phyloP scores from a whole-genome alignment of 169 alveolate species.

The Eimeria sp. region DNA sequence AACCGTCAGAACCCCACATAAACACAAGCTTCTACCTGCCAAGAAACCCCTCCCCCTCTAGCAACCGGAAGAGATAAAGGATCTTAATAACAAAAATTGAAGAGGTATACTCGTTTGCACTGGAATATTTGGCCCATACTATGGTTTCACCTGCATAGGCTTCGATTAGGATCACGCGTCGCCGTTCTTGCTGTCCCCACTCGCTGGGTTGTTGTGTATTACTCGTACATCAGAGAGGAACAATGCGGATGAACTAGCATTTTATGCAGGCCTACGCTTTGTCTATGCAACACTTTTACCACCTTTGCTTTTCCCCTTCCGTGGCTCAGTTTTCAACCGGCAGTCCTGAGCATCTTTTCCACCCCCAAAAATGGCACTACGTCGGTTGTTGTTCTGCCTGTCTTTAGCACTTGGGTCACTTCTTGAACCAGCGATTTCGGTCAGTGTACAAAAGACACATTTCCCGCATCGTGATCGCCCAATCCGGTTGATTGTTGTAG shows the following conservation, averaged over 20 bases:
- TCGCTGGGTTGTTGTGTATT: no score
- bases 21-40: not conserved
- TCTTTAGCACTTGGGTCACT: not conserved
- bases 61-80: not conserved
- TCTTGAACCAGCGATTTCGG: not conserved
- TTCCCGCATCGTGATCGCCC: conserved; percentile 12
- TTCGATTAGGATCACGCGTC: not conserved
- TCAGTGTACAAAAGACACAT: not conserved
- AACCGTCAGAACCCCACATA: not conserved
- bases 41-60: not conserved
- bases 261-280: not conserved
- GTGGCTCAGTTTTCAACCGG: not conserved
- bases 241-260: not conserved
- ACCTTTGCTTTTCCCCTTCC: not conserved
- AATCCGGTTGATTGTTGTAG: conserved; percentile 41
- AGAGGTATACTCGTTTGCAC: not conserved
- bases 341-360: not conserved
- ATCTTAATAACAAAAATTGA: not conserved
- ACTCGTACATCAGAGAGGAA: not conserved
- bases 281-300: not conserved
- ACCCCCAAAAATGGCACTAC: not conserved
- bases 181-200: not conserved
- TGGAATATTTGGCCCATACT: not conserved
- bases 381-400: not conserved
- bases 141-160: not conserved